Conservation (phyloP, 768 basidiomycete species). For the Rhizopogon sp. region DNA sequence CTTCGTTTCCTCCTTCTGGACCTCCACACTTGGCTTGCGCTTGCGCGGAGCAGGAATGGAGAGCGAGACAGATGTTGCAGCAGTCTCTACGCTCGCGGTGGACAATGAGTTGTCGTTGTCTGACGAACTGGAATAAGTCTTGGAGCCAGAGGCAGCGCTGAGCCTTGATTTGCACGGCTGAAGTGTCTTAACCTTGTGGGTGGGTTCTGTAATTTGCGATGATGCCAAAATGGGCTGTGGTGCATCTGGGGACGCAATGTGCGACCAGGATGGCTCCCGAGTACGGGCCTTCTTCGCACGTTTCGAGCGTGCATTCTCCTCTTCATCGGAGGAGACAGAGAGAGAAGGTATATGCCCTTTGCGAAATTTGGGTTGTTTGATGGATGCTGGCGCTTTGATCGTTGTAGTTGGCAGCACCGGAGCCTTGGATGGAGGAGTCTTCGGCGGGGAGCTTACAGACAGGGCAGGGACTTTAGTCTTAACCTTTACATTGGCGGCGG, state of each 20-base stretch:
- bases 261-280: constrained; percentile 28
- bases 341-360: constrained; percentile 34
- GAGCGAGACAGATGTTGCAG: constrained; percentile 21
- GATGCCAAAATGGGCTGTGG: constrained; percentile 9
- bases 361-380: constrained; percentile 18
- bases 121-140: constrained; percentile 23
- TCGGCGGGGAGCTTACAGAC: constrained; percentile 6
- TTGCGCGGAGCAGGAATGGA: constrained; percentile 14
- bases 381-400: constrained; percentile 9
- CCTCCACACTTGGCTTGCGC: constrained; percentile 8
- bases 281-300: constrained; percentile 59
- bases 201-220: constrained; percentile 17
- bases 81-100: constrained; percentile 26
- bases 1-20: constrained; percentile 23
- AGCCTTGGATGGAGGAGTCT: constrained; percentile 20
- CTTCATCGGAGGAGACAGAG: constrained; percentile 69
- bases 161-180: constrained; percentile 12
- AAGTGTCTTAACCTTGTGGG: constrained; percentile 6
- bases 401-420: constrained; percentile 7
- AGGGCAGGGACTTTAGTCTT: neutral
- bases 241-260: constrained; percentile 18
- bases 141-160: constrained; percentile 15
- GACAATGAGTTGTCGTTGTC: constrained; percentile 28
- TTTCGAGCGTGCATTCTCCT: constrained; percentile 58
- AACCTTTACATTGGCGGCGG: constrained; percentile 1